Conservation (phyloP, 805 yeast species). For the Candida glaebosa region DNA sequence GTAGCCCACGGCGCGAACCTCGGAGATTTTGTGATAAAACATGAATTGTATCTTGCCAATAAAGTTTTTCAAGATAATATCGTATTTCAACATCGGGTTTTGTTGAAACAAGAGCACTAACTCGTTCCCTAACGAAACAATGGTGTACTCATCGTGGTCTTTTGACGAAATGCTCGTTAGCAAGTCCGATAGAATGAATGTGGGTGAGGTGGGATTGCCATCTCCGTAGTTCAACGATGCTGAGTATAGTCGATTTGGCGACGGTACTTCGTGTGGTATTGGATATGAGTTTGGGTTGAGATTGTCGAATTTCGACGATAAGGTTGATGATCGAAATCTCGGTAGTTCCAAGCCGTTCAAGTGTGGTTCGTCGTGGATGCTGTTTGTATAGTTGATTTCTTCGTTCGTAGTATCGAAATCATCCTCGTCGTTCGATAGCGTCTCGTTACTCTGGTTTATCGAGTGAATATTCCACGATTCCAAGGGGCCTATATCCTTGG, state of each 20-base stretch:
- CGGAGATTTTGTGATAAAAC: conserved; percentile 53
- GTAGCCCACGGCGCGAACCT: conserved; percentile 72
- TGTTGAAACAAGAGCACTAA: conserved; percentile 14
- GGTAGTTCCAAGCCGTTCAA: neutral
- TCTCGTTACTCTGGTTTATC: neutral
- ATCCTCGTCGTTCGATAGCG: neutral
- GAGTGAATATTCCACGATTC: conserved; percentile 4
- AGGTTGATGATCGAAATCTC: conserved; percentile 1
- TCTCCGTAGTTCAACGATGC: neutral
- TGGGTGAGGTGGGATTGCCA: conserved; percentile 21
- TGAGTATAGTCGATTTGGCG: neutral
- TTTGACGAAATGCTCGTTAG: conserved; percentile 49
- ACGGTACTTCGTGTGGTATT: no score
- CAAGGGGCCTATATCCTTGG: neutral
- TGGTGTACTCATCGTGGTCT: conserved; percentile 45
- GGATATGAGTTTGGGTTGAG: neutral
- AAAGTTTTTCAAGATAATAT: conserved; percentile 57
- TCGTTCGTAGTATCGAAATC: neutral
- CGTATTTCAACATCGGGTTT: conserved; percentile 60
- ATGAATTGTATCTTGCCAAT: conserved; percentile 58
- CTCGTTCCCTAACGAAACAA: conserved; percentile 49
- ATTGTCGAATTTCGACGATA: neutral
- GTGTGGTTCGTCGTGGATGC: neutral
- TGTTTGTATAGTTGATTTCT: neutral
- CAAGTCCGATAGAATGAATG: conserved; percentile 64